phyloP scores from a whole-genome alignment of 345 rosid species.

The Hirschfeldia incana region DNA sequence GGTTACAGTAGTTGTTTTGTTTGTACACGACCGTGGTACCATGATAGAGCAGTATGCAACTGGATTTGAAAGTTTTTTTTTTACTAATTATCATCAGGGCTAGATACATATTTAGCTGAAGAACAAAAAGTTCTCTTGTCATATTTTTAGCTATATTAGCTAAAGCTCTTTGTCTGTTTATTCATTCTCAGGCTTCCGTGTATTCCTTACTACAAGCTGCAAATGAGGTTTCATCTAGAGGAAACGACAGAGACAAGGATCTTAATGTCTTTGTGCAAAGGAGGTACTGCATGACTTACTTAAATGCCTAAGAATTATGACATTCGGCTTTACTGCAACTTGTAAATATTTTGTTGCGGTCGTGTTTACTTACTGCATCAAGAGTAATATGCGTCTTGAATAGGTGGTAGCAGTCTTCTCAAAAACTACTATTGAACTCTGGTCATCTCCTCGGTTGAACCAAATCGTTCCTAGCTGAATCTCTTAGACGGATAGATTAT shows the following conservation, averaged over 20 bases:
- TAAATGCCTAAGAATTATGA: conserved; percentile 1
- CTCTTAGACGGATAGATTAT: no score
- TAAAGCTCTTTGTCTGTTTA: not conserved
- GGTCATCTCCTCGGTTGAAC: no score
- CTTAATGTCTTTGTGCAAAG: conserved; percentile 72
- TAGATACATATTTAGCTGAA: not conserved
- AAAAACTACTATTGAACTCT: no score
- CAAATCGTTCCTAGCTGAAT: no score
- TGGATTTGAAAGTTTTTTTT: not conserved
- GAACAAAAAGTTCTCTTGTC: not conserved
- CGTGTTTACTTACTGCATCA: not conserved
- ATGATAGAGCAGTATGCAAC: not conserved
- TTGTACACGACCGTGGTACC: no score
- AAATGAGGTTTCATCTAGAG: conserved; percentile 75
- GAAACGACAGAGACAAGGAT: conserved; percentile 77
- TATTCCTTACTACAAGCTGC: not conserved
- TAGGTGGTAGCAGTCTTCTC: not conserved
- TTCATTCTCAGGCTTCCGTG: not conserved
- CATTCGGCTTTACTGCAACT: conserved; percentile 24
- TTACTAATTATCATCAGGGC: not conserved
- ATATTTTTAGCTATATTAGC: not conserved
- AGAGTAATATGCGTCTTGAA: not conserved
- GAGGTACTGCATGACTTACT: conserved; percentile 53
- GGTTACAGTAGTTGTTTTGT: no score
- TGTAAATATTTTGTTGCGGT: not conserved